phyloP scores from a whole-genome alignment of 2,329 filamentous ascomycete genomes.

The Calonectria naviculata region DNA sequence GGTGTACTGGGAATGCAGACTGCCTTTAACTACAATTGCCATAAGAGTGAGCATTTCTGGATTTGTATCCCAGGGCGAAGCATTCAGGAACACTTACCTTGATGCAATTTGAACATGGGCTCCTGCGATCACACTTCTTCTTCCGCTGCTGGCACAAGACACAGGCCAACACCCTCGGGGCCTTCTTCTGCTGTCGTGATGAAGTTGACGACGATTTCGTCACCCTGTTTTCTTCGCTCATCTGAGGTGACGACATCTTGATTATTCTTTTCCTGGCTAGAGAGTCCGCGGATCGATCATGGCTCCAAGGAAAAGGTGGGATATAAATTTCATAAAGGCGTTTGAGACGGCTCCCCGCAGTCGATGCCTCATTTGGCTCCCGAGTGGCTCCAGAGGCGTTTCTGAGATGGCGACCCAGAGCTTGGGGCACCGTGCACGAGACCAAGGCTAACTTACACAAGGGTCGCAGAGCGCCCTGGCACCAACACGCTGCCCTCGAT shows the following conservation, averaged over 20 bases:
- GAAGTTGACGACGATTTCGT: conserved; percentile 14
- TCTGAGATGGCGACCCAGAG: not conserved
- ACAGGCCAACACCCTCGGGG: conserved; percentile 34
- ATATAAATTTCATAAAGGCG: conserved; percentile 2
- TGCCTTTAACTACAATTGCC: conserved; percentile 31
- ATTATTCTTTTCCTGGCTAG: not conserved
- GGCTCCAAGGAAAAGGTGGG: not conserved
- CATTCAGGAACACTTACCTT: conserved; percentile 31
- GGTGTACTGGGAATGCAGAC: conserved; percentile 37
- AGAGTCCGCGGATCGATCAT: not conserved
- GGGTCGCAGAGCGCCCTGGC: not conserved
- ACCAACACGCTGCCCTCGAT: not conserved
- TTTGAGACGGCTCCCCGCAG: conserved; percentile 1
- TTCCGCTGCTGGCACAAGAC: conserved; percentile 47
- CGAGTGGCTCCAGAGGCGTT: not conserved
- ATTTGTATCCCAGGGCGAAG: not conserved
- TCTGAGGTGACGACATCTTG: not conserved
- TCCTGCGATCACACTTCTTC: conserved; percentile 47
- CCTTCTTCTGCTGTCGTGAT: conserved; percentile 28
- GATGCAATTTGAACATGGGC: conserved; percentile 44
- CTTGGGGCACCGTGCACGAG: not conserved
- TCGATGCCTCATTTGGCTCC: not conserved
- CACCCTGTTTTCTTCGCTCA: conserved; percentile 5
- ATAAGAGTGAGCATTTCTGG: not conserved
- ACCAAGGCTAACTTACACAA: not conserved